Base-by-base conservation (phyloP, 768 basidiomycete species). In the Suillus tomentosus region DNA sequence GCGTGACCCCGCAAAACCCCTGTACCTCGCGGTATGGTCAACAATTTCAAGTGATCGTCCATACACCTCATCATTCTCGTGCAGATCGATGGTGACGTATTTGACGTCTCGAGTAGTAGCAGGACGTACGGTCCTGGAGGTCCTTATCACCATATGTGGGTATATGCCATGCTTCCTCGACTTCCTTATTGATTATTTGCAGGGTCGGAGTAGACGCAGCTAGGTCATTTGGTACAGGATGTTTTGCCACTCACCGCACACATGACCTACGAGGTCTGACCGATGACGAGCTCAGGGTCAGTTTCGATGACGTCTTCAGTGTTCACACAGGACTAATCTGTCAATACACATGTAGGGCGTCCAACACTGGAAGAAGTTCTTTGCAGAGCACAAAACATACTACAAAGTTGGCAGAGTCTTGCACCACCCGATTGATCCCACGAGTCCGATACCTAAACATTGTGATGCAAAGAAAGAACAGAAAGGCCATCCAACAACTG, bases 1-100 rank as follows among this genome's bases (percentile, higher is more conserved):
- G 48, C 76, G 74, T n/a, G 80, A 85, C 53, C 77, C 82, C 43
- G 80, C 78, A 36, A 85, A 79, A 71, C 93, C 95, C 31, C 76
- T 95, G 57, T 98, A 95, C 77, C 78, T 99, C 55, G 95, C 95
- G 64, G 93, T 92, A 77, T 73, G 88, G 73, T 63, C 66, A 64
- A 27, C 2, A 6, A 14, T 10, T 40, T 24, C 2, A 8, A 27
- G 55, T 65, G 63, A n/a, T 36, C 31, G 27, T 17, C 43, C 62
- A 47, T 31, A 43, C 1, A 55, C 27, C n/a, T 62, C 8, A 42
- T 57, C 19, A 22, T 51, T 69, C 65, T 62, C 62, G 65, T 70
- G 53, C 53, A 94, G 93, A 91, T 99, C 73, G 93, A 95, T 72
- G 92, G 92, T 14, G 91, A 92, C 60, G 94, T 99, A 9, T 99